phyloP scores from a whole-genome alignment of 176 grass and related monocot species.

The Carex myosuroides region DNA sequence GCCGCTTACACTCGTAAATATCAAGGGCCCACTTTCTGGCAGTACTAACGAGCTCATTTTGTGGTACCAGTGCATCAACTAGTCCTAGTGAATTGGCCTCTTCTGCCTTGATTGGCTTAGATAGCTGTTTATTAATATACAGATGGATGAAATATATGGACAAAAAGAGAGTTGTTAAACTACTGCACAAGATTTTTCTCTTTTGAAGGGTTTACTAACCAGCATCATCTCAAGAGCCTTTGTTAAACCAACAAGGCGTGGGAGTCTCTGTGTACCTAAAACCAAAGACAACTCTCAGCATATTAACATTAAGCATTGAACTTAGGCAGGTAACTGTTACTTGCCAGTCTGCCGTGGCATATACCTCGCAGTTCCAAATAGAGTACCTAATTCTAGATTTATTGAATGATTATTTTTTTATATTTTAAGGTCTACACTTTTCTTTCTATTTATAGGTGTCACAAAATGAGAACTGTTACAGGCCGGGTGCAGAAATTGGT shows the following conservation, averaged over 20 bases:
- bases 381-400: neutral
- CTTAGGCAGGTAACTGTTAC: neutral
- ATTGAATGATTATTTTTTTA: neutral
- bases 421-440: neutral
- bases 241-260: constrained; percentile 78
- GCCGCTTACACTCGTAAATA: constrained; percentile 57
- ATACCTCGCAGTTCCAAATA: neutral
- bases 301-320: neutral
- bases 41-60: constrained; percentile 65
- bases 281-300: constrained; percentile 5
- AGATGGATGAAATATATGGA: neutral
- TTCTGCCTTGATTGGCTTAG: constrained; percentile 67
- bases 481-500: neutral
- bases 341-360: neutral
- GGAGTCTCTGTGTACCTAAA: constrained; percentile 90
- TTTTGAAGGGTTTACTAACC: constrained; percentile 39
- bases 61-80: constrained; percentile 72
- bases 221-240: constrained; percentile 92
- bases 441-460: neutral
- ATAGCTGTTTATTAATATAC: constrained; percentile 43
- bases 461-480: neutral
- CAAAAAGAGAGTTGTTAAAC: neutral
- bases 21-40: constrained; percentile 75
- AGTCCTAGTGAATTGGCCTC: constrained; percentile 68
- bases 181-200: neutral